These are phyloP conservation scores for Pochonia chlamydosporia DNA, from an alignment of 2,329 filamentous ascomycete genomes.

Conservation along the genomic window DNA sequence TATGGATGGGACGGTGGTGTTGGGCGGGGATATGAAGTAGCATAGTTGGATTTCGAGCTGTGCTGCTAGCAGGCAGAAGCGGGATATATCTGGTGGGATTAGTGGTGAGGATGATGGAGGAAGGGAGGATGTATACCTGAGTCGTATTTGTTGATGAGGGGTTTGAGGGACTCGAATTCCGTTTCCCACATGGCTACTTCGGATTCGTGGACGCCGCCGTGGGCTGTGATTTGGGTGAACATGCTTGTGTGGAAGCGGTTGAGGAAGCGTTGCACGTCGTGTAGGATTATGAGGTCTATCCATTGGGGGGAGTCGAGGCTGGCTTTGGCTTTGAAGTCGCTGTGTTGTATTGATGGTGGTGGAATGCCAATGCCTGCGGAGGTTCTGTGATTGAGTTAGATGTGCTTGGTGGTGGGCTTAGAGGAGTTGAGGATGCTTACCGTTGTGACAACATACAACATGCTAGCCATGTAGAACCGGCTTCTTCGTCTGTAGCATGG, in stretches of 20 bases:
- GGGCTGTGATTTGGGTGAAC: conserved; percentile 39
- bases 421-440: conserved; percentile 18
- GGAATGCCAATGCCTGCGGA: conserved; percentile 40
- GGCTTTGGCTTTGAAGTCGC: conserved; percentile 38
- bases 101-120: background rate
- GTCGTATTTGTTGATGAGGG: conserved; percentile 38
- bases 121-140: conserved; percentile 30
- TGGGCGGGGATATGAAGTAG: conserved; percentile 39
- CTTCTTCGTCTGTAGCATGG: conserved; percentile 44
- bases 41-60: conserved; percentile 48
- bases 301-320: conserved; percentile 34
- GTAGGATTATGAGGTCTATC: conserved; percentile 34
- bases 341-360: conserved; percentile 43
- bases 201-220: conserved; percentile 39
- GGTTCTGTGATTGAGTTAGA: conserved; percentile 18
- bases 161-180: conserved; percentile 43
- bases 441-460: conserved; percentile 47
- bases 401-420: background rate
- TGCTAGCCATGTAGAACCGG: conserved; percentile 46
- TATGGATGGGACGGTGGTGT: conserved; percentile 29
- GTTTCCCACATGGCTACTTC: conserved; percentile 44
- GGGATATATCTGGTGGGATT: conserved; percentile 34
- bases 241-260: conserved; percentile 44
- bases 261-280: conserved; percentile 45
- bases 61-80: conserved; percentile 42